A percentile compares a stretch with the other conserved stretches of the same genome.
phyloP scores from a whole-genome alignment of 768 basidiomycete species.

The Chalciporus piperatus region DNA sequence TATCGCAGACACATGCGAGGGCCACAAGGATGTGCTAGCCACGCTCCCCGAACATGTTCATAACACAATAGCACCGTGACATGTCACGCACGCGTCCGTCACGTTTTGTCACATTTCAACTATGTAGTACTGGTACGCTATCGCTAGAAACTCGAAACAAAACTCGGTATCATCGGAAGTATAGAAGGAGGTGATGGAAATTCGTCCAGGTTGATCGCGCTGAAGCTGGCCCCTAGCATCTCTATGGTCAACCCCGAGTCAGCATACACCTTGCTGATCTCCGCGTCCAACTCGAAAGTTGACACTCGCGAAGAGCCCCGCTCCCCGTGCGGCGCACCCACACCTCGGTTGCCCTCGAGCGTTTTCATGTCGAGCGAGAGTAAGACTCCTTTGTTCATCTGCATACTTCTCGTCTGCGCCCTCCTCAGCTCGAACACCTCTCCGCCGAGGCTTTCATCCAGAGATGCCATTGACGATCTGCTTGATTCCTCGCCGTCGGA shows the following conservation, averaged over 20 bases:
- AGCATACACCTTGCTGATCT: constrained; percentile 9
- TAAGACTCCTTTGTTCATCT: constrained; percentile 47
- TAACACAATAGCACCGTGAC: constrained; percentile 8
- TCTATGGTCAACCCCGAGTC: constrained; percentile 17
- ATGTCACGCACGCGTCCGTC: neutral
- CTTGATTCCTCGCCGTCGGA: constrained; percentile 20
- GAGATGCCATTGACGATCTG: constrained; percentile 22
- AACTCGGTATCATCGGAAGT: constrained; percentile 31
- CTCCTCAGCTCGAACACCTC: constrained; percentile 44
- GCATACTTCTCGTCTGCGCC: constrained; percentile 49
- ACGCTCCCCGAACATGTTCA: too few species aligned
- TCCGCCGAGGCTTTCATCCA: constrained; percentile 25
- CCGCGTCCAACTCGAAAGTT: neutral
- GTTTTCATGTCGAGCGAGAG: constrained; percentile 30
- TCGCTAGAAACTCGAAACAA: constrained; percentile 25
- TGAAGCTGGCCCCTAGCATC: constrained; percentile 36
- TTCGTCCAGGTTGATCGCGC: constrained; percentile 42
- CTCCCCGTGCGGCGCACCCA: constrained; percentile 3
- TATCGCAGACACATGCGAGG: constrained; percentile 4
- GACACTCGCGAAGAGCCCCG: constrained; percentile 1
- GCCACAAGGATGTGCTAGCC: too few species aligned
- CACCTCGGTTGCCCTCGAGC: constrained; percentile 1
- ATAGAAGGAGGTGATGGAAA: constrained; percentile 45
- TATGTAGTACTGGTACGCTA: too few species aligned
- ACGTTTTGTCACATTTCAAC: constrained; percentile 2